Evolutionary conservation across 2,329 filamentous ascomycete species (phyloP).

Genomic region (Colletotrichum scovillei): DNA sequence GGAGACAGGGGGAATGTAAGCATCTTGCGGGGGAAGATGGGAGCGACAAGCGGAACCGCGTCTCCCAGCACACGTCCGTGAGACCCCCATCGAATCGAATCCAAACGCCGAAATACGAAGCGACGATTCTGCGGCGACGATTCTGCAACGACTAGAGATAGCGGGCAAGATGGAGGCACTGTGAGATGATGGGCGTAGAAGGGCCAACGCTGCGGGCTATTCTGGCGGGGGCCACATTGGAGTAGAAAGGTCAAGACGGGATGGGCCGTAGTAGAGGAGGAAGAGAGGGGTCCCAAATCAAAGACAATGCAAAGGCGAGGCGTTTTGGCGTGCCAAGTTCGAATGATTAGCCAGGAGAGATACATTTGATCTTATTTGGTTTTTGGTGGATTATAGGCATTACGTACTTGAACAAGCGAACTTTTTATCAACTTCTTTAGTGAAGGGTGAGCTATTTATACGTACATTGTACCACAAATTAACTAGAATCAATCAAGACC

Average conservation of each 20-base stretch:
- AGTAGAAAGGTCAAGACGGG: too few relatives aligned
- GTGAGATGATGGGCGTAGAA: too few relatives aligned
- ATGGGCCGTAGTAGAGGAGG: neutral
- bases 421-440: too few relatives aligned
- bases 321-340: slow-evolving; percentile 24
- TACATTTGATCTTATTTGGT: too few relatives aligned
- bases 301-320: slow-evolving; percentile 5
- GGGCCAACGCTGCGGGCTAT: too few relatives aligned
- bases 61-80: neutral
- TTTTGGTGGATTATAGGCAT: too few relatives aligned
- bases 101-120: neutral
- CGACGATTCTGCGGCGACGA: neutral
- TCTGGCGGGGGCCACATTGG: too few relatives aligned
- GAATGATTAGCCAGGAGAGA: neutral
- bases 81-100: neutral
- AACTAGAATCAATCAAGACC: too few relatives aligned
- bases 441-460: too few relatives aligned
- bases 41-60: neutral
- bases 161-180: neutral
- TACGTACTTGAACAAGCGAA: too few relatives aligned
- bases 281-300: neutral
- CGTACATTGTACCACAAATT: too few relatives aligned
- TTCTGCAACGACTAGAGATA: neutral
- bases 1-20: neutral
- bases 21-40: neutral